These are phyloP conservation scores for Dothistroma pini DNA, from an alignment of 2,329 filamentous ascomycete genomes.

Conservation along the genomic window DNA sequence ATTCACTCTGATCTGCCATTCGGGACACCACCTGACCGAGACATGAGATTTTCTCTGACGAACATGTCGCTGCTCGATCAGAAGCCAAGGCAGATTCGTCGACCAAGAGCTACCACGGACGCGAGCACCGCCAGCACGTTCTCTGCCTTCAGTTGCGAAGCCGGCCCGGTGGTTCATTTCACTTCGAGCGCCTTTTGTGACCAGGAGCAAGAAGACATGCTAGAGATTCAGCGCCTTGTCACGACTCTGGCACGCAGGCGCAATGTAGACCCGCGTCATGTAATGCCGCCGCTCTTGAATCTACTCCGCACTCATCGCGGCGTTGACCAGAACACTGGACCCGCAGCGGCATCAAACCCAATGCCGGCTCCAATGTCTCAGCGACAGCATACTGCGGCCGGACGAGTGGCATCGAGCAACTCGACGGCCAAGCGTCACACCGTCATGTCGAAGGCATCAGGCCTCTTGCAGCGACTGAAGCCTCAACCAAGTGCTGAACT, in stretches of 20 bases:
- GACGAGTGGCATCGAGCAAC: conserved; percentile 6
- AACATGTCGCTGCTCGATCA: conserved; percentile 24
- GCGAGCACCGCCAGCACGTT: conserved; percentile 16
- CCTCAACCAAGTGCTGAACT: conserved; percentile 26
- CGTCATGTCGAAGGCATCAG: conserved; percentile 32
- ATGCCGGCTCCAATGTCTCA: not conserved
- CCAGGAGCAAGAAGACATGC: conserved; percentile 18
- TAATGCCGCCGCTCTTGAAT: conserved; percentile 35
- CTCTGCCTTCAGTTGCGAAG: conserved; percentile 36
- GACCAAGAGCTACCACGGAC: conserved; percentile 12
- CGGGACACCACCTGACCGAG: conserved; percentile 32
- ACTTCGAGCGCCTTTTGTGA: conserved; percentile 17
- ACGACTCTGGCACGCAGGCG: conserved; percentile 35
- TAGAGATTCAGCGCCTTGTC: conserved; percentile 36
- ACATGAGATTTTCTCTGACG: conserved; percentile 23
- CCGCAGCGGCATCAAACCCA: not conserved
- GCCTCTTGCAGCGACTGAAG: conserved; percentile 30
- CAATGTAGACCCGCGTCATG: conserved; percentile 33
- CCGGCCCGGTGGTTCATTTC: conserved; percentile 26
- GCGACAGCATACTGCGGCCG: conserved; percentile 7
- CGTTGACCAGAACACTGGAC: not conserved
- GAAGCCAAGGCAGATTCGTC: conserved; percentile 11
- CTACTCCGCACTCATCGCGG: conserved; percentile 25
- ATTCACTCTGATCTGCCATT: conserved; percentile 33
- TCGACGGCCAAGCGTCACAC: conserved; percentile 14